These are phyloP conservation scores for Lablab purpureus DNA, from an alignment of 306 rosid genomes.

Conservation along the genomic window DNA sequence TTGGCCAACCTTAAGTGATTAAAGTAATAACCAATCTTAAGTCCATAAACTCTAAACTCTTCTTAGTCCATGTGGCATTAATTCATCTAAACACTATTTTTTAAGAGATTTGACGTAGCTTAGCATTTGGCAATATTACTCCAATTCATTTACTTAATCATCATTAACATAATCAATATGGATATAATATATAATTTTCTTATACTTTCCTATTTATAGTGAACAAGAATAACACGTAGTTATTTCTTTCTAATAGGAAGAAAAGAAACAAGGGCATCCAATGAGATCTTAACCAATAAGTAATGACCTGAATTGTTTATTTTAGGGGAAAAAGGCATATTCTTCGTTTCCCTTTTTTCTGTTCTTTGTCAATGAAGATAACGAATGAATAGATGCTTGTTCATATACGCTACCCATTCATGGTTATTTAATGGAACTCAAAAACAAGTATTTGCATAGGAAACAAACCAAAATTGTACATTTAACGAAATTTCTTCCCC, in stretches of 20 bases:
- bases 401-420: not conserved
- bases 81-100: not conserved
- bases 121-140: not conserved
- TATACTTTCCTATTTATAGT: too few relatives aligned
- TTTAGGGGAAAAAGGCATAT: not conserved
- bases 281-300: constrained; percentile 22
- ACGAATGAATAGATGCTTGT: not conserved
- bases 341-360: not conserved
- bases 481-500: constrained; percentile 34
- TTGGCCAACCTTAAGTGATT: constrained; percentile 25
- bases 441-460: not conserved
- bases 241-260: not conserved
- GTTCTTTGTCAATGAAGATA: not conserved
- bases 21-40: not conserved
- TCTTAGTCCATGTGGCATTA: not conserved
- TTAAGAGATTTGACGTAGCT: not conserved
- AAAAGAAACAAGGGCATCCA: not conserved
- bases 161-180: too few relatives aligned
- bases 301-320: not conserved
- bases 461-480: not conserved
- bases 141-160: too few relatives aligned
- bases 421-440: not conserved
- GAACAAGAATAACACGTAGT: not conserved
- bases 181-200: too few relatives aligned
- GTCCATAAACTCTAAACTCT: not conserved